phyloP scores from a whole-genome alignment of 1,284 basidiomycete species.

The Cystobasidium slooffiae region DNA sequence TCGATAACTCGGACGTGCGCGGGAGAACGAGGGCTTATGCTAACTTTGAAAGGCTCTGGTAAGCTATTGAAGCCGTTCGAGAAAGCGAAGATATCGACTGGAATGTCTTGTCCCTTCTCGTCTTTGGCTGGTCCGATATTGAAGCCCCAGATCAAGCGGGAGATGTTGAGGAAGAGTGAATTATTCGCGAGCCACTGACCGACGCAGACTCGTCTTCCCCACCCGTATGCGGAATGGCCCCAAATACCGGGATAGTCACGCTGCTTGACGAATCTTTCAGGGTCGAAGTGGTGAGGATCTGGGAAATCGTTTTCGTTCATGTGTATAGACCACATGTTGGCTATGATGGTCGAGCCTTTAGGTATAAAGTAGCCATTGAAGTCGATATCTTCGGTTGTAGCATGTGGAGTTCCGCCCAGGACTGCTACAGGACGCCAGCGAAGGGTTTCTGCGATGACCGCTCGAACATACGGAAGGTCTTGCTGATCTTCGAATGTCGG shows the following conservation, averaged over 20 bases:
- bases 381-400: conserved; percentile 53
- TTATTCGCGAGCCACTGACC: conserved; percentile 50
- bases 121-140: conserved; percentile 51
- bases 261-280: conserved; percentile 50
- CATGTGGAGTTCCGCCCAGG: conserved; percentile 53
- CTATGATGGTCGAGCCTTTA: conserved; percentile 54
- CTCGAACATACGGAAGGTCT: conserved; percentile 53
- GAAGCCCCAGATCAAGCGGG: conserved; percentile 57
- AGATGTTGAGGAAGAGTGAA: conserved; percentile 56
- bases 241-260: conserved; percentile 49
- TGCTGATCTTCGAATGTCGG: conserved; percentile 53
- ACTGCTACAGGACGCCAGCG: conserved; percentile 56
- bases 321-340: conserved; percentile 54
- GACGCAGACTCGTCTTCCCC: conserved; percentile 43
- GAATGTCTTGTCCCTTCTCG: conserved; percentile 47
- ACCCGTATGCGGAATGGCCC: conserved; percentile 45
- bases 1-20: conserved; percentile 52
- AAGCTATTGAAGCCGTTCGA: conserved; percentile 62
- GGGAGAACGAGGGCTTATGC: conserved; percentile 55
- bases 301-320: conserved; percentile 49
- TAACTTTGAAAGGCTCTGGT: conserved; percentile 60
- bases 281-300: conserved; percentile 46
- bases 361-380: conserved; percentile 55
- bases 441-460: conserved; percentile 54
- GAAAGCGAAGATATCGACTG: conserved; percentile 52